These are phyloP conservation scores for Pichia sp. DNA, from an alignment of 1,139 yeast species.

Conservation along the genomic window DNA sequence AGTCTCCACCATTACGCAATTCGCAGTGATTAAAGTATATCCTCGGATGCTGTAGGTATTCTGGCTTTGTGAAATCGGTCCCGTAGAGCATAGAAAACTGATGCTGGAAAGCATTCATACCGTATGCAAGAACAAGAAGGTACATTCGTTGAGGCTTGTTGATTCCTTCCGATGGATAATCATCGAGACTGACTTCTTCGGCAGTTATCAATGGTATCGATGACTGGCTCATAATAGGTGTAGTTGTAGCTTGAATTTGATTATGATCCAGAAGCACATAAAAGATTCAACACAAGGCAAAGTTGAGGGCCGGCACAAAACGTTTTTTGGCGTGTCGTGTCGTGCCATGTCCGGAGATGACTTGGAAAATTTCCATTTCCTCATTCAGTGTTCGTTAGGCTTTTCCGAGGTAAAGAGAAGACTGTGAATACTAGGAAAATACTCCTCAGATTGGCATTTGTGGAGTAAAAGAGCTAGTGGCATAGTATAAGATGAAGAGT, in stretches of 20 bases:
- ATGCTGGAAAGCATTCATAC: background rate
- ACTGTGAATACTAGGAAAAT: background rate
- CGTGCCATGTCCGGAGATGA: background rate
- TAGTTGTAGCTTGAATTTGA: background rate
- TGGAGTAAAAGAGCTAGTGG: background rate
- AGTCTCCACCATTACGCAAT: background rate
- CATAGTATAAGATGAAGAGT: constrained; percentile 1
- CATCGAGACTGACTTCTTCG: constrained; percentile 4
- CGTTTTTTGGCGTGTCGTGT: background rate
- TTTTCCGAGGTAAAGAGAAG: background rate
- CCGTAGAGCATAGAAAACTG: constrained; percentile 11
- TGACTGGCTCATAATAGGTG: background rate
- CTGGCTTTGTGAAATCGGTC: constrained; percentile 23
- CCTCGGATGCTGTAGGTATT: background rate
- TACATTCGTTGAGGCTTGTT: constrained; percentile 6
- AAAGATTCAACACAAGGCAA: background rate
- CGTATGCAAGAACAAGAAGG: constrained; percentile 9
- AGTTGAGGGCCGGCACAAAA: no score
- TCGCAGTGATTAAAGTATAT: constrained; percentile 11
- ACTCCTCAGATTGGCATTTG: background rate
- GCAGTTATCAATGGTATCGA: background rate
- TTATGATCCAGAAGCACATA: background rate
- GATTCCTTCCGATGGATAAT: constrained; percentile 1
- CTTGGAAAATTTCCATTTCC: background rate
- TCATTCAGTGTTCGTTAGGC: background rate